Base-by-base conservation (phyloP, 441 rosid genomes). In the Adansonia gregorii region DNA sequence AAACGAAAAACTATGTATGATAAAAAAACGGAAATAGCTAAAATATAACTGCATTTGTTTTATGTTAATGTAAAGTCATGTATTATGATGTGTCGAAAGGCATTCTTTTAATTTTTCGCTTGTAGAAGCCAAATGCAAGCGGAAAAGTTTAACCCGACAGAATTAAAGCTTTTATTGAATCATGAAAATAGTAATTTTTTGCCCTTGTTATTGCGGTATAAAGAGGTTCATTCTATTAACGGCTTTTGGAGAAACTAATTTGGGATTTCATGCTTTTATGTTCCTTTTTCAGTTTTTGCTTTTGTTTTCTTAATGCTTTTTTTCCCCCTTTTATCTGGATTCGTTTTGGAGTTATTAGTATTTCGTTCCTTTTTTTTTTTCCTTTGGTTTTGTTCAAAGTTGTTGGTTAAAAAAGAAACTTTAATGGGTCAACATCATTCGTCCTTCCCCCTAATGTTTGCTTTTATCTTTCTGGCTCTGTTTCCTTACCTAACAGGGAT, bases 401-500 rank as follows among this genome's bases (percentile, higher is more conserved):
- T 22, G 41, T 66, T 80, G 15, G 59, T 67, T 58, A 17, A 46
- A 55, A 35, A 43, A 49, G 11, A 41, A 51, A 49, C 60, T 35
- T 8, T 27, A 6, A 43, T 52, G 61, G 39, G 15, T 52, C 54
- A 15, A 2, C 31, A 67, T 73, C 46, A 14, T 43, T 45, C 2
- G 4, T 31, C 8, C 46, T 72, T 65, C 52, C 41, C 17, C 70
- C 7, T 75, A 59, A 56, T 69, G 7, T 51, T 22, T 31, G 1
- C 49, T 46, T 31, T n/a, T 10, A 41, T 61, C 55, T 19, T 60
- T 74, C 9, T 14, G 35, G 11, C 7, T 52, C 7, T 76, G 58
- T 43, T 70, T 71, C 72, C 72, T 78, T 43, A 2, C 68, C 9
- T 76, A 7, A 72, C 65, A 87, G 94, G 87, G 85, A 41, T 66